Percentiles rank a stretch among this genome's conserved stretches.
These are phyloP conservation scores for Fusarium neocosmosporiellum DNA, from an alignment of 2,329 filamentous ascomycete genomes.

Conservation along the genomic window DNA sequence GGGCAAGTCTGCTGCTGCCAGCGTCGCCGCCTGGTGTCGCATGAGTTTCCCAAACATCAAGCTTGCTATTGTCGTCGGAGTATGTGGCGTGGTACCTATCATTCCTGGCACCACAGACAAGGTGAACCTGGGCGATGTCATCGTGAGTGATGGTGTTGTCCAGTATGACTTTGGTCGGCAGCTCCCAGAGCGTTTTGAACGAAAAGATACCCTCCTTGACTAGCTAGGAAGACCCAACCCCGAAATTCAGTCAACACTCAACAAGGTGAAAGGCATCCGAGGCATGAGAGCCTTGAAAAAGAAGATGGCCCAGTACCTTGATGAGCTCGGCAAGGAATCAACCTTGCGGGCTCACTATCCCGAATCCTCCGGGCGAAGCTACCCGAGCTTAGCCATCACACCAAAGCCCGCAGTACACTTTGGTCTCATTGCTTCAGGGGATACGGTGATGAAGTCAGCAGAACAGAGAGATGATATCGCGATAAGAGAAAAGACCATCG, in stretches of 20 bases:
- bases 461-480: background rate
- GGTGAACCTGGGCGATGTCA: background rate
- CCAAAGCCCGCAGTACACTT: slow-evolving; percentile 2
- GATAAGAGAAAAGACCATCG: background rate
- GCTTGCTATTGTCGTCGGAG: background rate
- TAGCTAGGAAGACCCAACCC: accelerated
- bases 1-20: background rate
- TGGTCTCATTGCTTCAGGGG: slow-evolving; percentile 9
- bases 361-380: no score
- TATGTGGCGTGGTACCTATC: background rate
- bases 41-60: slow-evolving; percentile 4
- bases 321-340: background rate
- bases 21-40: background rate
- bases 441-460: slow-evolving; percentile 17
- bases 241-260: accelerated
- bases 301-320: background rate
- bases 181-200: accelerated
- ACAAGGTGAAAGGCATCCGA: background rate
- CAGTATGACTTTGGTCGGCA: background rate
- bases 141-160: background rate
- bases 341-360: no score
- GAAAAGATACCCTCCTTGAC: accelerated
- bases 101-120: accelerated
- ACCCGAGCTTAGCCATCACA: background rate
- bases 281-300: accelerated